Conservation (phyloP, 2,329 filamentous ascomycete genomes). For the Ceratocystis eucalypticola region DNA sequence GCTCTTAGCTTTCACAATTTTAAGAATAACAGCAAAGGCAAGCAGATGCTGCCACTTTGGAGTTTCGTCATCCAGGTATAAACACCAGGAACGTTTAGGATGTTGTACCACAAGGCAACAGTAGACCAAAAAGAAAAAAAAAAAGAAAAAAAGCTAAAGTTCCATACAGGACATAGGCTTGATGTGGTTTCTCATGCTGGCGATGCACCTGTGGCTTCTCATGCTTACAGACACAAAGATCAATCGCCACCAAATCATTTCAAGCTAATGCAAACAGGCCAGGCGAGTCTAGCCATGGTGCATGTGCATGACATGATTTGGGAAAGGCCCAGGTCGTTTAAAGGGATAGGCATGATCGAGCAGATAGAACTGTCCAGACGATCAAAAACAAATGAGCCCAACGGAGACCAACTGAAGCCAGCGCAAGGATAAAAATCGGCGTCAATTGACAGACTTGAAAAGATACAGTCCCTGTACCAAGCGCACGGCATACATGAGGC, state of each 20-base stretch:
- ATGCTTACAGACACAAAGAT: background rate
- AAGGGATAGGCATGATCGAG: background rate
- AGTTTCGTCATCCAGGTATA: background rate
- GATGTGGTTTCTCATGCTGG: background rate
- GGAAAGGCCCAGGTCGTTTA: background rate
- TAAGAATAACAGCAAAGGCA: background rate
- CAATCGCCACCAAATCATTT: background rate
- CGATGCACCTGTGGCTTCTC: too few relatives aligned
- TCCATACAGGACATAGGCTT: background rate
- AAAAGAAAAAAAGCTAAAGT: background rate
- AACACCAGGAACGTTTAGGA: background rate
- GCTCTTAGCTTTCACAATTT: background rate
- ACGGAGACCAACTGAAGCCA: too few relatives aligned
- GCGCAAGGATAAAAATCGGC: background rate
- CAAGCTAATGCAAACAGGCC: background rate
- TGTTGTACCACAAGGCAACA: background rate
- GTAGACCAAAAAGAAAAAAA: background rate
- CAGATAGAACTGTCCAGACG: too few relatives aligned
- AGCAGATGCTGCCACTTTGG: too few relatives aligned
- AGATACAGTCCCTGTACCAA: background rate
- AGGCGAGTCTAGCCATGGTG: background rate
- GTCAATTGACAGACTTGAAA: conserved; percentile 2
- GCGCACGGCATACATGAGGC: background rate
- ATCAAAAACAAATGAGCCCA: too few relatives aligned
- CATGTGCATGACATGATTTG: background rate